phyloP scores from a whole-genome alignment of 1,284 basidiomycete species.

The Trichosporon faecale region DNA sequence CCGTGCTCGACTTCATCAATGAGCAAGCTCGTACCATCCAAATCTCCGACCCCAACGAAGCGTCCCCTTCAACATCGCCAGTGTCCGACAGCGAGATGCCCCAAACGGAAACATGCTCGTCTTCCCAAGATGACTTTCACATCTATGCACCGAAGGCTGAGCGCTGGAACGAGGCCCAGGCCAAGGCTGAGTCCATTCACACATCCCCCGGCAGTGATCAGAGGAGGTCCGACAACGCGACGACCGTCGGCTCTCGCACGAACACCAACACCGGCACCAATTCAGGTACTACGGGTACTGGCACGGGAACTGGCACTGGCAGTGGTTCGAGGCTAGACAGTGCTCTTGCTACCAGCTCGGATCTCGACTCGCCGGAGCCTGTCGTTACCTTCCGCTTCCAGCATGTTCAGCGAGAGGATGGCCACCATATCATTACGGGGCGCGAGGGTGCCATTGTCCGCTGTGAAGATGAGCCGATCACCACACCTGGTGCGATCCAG shows the following conservation, averaged over 20 bases:
- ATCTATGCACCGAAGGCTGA: constrained; percentile 1
- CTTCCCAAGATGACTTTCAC: not conserved
- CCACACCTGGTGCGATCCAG: constrained; percentile 79
- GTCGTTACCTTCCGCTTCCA: constrained; percentile 57
- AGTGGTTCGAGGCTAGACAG: not conserved
- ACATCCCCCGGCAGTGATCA: not conserved
- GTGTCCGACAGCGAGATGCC: not conserved
- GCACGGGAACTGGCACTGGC: not conserved
- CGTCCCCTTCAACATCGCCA: constrained; percentile 33
- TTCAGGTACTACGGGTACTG: not conserved
- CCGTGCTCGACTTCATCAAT: constrained; percentile 42
- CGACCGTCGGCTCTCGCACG: not conserved
- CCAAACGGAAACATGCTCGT: not conserved
- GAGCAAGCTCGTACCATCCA: constrained; percentile 40
- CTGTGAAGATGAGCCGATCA: constrained; percentile 87
- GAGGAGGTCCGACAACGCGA: not conserved
- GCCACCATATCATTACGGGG: constrained; percentile 70
- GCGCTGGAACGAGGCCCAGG: not conserved
- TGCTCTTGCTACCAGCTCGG: not conserved
- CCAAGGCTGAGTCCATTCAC: not conserved
- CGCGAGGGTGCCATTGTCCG: constrained; percentile 65
- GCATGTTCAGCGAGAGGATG: constrained; percentile 66
- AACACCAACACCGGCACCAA: constrained; percentile 2
- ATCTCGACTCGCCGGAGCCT: not conserved
- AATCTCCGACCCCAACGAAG: constrained; percentile 41